phyloP scores from a whole-genome alignment of 2,329 filamentous ascomycete genomes.

The Xylariaceae sp. region DNA sequence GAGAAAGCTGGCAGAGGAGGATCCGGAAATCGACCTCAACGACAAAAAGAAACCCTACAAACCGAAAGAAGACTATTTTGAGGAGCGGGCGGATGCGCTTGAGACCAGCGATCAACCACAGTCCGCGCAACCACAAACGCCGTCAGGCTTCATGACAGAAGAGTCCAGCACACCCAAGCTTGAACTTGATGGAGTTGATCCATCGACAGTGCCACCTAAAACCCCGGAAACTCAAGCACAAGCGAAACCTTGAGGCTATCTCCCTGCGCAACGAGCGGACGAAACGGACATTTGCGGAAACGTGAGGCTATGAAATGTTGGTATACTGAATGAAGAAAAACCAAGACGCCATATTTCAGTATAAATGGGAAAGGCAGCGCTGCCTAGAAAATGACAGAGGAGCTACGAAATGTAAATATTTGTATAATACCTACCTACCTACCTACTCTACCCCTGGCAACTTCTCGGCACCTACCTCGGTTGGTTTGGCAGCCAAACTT shows the following conservation, averaged over 20 bases:
- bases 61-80: conserved; percentile 35
- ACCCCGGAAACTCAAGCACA: conserved; percentile 18
- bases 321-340: neutral
- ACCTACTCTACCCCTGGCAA: neutral
- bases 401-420: conserved; percentile 17
- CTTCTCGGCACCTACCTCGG: neutral
- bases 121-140: conserved; percentile 6
- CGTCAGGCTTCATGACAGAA: conserved; percentile 14
- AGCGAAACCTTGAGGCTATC: conserved; percentile 18
- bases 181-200: conserved; percentile 6
- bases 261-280: neutral
- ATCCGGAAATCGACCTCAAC: conserved; percentile 61
- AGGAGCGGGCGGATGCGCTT: conserved; percentile 25
- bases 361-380: neutral
- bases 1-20: conserved; percentile 55
- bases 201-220: conserved; percentile 12
- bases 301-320: neutral
- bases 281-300: neutral
- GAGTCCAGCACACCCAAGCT: conserved; percentile 7
- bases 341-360: neutral
- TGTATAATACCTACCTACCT: conserved; percentile 9
- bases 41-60: conserved; percentile 45
- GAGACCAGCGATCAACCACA: conserved; percentile 23
- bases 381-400: neutral
- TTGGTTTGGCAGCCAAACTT: neutral